Evolutionary conservation across 306 rosid species (phyloP), one percentile per base, ranked within the genome.

Genomic region (Malus orientalis): DNA sequence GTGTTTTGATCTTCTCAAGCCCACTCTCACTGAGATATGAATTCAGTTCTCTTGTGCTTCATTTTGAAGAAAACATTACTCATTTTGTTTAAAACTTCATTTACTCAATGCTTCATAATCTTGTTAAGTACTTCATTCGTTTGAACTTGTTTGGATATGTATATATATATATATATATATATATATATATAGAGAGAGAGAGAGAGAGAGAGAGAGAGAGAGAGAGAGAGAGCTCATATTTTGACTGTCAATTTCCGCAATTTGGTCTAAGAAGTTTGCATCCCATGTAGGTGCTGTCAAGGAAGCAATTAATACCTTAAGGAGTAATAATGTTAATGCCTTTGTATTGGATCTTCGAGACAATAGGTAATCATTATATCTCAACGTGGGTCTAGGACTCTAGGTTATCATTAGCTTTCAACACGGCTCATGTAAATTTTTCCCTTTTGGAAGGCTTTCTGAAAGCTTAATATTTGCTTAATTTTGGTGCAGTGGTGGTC

Each of bases 261-360:
- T 81, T 74, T 73, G 4, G 69, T 67, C 57, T 76, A 62, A 73
- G 71, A 81, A 81, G 69, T 22, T 78, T 79, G 59, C 58, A 49
- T 68, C 73, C 68, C 75, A 57, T 88, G 77, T 79, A 95, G 99
- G 91, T 61, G 99, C 99, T 78, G 84, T 95, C 79, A 95, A 88
- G 85, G 97, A 95, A 79, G 99, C 99, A 73, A 87, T 95, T 83
- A 85, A 89, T 77, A 77, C 92, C 63, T 78, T 92, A 75, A 85
- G 92, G 91, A 87, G 86, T 71, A 63, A 85, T 70, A 83, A 82
- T 80, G 99, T 95, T 73, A 90, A 88, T 84, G 97, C 99, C 62
- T 92, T 95, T 86, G 89, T 95, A 68, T 85, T 95, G 92, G 99
- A 95, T 88, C 99, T 95, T 60, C 92, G 99, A 81, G 99, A 95